Evolutionary conservation across 192 early-diverging fungal species (phyloP), one percentile per base, ranked within the genome.

Genomic region (Dissophora ornata): DNA sequence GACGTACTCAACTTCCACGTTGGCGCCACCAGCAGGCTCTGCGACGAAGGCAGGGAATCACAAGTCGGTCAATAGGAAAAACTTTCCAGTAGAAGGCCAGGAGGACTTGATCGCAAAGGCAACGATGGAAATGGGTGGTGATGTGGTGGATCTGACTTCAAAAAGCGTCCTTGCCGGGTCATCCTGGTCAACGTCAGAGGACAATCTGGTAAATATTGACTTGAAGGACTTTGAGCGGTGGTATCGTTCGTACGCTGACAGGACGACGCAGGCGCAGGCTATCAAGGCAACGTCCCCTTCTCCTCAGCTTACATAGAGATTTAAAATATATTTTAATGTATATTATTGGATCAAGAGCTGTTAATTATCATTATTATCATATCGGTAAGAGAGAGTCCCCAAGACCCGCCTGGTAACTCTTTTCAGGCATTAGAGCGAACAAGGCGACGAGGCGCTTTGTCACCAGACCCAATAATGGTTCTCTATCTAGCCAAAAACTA

Each of bases 151-250:
- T 32, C 52, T 77, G 33, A 55, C 12, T 34, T 30, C 50, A 0
- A 51, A 18, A 13, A 59, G 73, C 33, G 33, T 38, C 0, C 9
- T 61, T 1, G 57, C 73, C 2, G 73, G 63, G 1, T 67, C 58
- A 9, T 62, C 59, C 4, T 62, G 73, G 64, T 51, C 22, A 8
- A 57, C 52, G 2, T 32, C 25, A 9, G 52, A 46, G 26, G 53
- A 67, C 57, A 25, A 42, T 7, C 41, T 45, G 29, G 15, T 26
- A 3, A 28, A 59, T 7, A 30, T 67, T 2, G 73, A 77, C 21
- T 45, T 67, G 1, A 48, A 61, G 25, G 73, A 77, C 46, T 77
- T 77, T 62, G 73, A 77, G 45, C 58, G 46, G 6, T 77, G 73
- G 73, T 77, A 52, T 32, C 57, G 56, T 5, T 32, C 56, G 4